These are phyloP conservation scores for Cydonia oblonga DNA, from an alignment of 331 rosid species.

Conservation along the genomic window DNA sequence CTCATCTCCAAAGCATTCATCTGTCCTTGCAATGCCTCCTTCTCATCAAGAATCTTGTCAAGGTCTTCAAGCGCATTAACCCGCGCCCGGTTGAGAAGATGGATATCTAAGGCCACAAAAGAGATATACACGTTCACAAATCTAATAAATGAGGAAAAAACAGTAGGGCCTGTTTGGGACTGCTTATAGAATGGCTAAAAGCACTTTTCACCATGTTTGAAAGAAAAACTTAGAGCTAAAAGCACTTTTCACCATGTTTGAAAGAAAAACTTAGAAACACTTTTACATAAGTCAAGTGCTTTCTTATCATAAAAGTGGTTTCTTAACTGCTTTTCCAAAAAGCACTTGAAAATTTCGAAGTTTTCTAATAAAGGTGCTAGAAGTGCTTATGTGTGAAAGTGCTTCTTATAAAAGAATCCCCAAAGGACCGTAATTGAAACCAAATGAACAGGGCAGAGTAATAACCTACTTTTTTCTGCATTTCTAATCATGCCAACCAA, in stretches of 20 bases:
- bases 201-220: background rate
- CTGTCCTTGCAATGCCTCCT: conserved; percentile 65
- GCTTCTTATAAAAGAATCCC: background rate
- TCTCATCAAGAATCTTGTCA: conserved; percentile 64
- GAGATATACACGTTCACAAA: conserved; percentile 9
- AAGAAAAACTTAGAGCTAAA: background rate
- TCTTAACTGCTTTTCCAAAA: background rate
- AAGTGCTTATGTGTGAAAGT: background rate
- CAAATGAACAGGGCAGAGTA: conserved; percentile 12
- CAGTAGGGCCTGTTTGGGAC: background rate
- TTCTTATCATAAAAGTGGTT: background rate
- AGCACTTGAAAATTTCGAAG: no score
- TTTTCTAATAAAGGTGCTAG: background rate
- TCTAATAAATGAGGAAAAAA: background rate
- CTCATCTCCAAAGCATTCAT: conserved; percentile 53
- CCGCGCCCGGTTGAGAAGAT: conserved; percentile 71
- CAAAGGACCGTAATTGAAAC: background rate
- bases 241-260: no score
- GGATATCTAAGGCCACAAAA: conserved; percentile 49
- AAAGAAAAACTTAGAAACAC: background rate
- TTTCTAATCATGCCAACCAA: conserved; percentile 62
- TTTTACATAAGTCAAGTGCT: background rate
- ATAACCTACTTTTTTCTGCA: conserved; percentile 74
- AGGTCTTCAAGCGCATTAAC: conserved; percentile 65
- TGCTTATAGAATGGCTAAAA: background rate